Percentiles rank a stretch among this genome's conserved stretches.
Evolutionary conservation across 768 basidiomycete species (phyloP).

Genomic region (Xerocomus potaroensis): DNA sequence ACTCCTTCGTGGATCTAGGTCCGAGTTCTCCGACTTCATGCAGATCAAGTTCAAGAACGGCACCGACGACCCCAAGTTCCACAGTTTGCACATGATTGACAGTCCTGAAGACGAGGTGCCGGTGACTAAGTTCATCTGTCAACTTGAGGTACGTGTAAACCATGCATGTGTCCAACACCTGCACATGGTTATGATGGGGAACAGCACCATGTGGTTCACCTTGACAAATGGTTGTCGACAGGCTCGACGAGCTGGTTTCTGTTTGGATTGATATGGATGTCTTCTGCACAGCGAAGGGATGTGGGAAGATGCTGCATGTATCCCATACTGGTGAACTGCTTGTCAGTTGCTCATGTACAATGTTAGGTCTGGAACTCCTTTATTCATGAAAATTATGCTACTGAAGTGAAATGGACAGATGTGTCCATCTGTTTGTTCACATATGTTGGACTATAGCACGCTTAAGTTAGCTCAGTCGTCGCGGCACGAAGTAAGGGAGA

Average conservation of each 20-base stretch:
- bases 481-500: no score
- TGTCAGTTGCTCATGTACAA: neutral
- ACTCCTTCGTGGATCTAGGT: constrained; percentile 68
- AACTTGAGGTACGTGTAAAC: constrained; percentile 66
- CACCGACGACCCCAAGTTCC: constrained; percentile 51
- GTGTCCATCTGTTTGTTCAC: no score
- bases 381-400: constrained; percentile 25
- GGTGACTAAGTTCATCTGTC: constrained; percentile 79
- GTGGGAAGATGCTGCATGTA: constrained; percentile 10
- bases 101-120: constrained; percentile 64
- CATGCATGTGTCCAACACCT: no score
- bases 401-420: neutral
- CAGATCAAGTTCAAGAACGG: constrained; percentile 84
- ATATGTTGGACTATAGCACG: no score
- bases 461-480: no score
- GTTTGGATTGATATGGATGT: constrained; percentile 6
- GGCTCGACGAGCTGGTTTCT: constrained; percentile 34
- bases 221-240: constrained; percentile 37
- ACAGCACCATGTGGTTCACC: constrained; percentile 36
- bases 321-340: neutral
- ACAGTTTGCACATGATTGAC: constrained; percentile 64
- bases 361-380: constrained; percentile 2
- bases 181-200: no score
- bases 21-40: constrained; percentile 73
- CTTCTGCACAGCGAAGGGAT: neutral